Base-by-base conservation (phyloP, 768 basidiomycete species). In the Leccinum sublutescens region DNA sequence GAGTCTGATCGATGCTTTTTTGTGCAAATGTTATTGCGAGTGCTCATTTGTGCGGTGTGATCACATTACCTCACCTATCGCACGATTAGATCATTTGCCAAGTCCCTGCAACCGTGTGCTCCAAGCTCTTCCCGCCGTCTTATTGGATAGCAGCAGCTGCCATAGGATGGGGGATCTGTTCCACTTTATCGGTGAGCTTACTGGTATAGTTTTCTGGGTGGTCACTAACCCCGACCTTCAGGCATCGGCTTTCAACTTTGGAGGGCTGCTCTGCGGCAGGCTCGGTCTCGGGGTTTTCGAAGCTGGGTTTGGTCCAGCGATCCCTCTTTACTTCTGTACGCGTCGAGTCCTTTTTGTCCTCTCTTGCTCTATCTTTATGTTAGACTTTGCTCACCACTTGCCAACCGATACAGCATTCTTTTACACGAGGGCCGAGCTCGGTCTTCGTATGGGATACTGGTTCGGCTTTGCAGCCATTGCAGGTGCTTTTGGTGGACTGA, bases 381-480 rank as follows among this genome's bases (percentile, higher is more conserved):
- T 23, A 9, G 17, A 11, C 5, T 14, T 56, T 5, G 29, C 12
- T 38, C 25, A 47, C 17, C 1, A 36, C 27, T 38, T 47, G 0
- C n/a, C 50, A 11, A 50, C 21, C 19, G 2, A 64, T 36, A 6
- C n/a, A 91, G 89, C 89, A 0, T 80, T 89, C 58, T 92, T 88
- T 68, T 92, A 92, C 67, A 92, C 89, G 1, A 87, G 83, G 65
- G 64, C 77, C 5, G 90, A 92, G 67, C 79, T 92, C 64, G 90
- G 90, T 29, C 71, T 88, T 51, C 83, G 90, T 75, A 81, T 88
- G 81, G 89, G 88, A 2, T 84, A 89, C 65, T 91, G 89, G 87
- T 93, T 91, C 60, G 88, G 87, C 9, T 93, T 91, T 67, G 89
- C 91, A 5, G 89, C 91, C 3, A 83, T 91, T 4, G 88, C 91